Percentiles rank a stretch among this genome's conserved stretches.
Evolutionary conservation across 306 rosid genomes (phyloP).

Genomic region (Acacia confusa): DNA sequence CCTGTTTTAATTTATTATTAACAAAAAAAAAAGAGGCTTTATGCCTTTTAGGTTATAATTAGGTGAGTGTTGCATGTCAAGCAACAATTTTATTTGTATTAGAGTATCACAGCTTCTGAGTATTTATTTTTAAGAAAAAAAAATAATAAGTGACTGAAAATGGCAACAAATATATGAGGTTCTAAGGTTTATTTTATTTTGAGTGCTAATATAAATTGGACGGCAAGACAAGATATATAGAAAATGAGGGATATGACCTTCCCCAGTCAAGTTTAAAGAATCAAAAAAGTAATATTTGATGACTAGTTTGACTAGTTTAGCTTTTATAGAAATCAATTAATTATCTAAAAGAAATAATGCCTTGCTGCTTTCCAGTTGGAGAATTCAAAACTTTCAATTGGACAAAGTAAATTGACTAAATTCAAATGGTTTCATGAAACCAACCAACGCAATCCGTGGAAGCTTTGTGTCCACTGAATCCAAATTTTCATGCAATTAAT

Average conservation of each 20-base stretch:
- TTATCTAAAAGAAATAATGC: background rate
- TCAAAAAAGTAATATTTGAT: background rate
- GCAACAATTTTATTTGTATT: background rate
- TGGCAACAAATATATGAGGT: background rate
- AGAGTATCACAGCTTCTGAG: background rate
- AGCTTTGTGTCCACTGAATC: background rate
- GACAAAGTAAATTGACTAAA: background rate
- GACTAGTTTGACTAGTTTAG: too few relatives aligned
- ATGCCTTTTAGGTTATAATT: background rate
- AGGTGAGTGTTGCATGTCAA: background rate
- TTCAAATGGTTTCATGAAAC: background rate
- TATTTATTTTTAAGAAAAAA: background rate
- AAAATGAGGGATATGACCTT: constrained; percentile 38
- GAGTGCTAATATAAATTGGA: background rate
- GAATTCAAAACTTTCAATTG: background rate
- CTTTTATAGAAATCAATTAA: background rate
- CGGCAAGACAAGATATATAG: background rate
- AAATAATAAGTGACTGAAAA: background rate
- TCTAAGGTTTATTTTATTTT: background rate
- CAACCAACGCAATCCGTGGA: background rate
- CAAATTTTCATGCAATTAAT: background rate
- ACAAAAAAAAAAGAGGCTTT: background rate
- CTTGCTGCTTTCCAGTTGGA: background rate
- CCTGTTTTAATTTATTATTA: too few relatives aligned
- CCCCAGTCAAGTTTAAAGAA: constrained; percentile 42